Conservation (phyloP, 2,329 filamentous ascomycete species). For the Fusarium subglutinans region DNA sequence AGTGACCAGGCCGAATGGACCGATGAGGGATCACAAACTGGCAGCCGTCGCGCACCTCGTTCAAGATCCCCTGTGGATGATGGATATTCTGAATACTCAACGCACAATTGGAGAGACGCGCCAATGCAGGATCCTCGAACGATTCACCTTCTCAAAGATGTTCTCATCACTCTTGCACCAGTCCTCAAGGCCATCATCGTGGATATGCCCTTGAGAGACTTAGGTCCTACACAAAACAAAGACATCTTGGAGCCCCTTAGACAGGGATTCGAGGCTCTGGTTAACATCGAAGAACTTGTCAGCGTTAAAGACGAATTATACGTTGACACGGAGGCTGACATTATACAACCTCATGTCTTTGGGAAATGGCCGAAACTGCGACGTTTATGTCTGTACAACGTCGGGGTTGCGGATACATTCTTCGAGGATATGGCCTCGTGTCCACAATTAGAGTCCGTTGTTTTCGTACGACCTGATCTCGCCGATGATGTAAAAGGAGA, state of each 20-base stretch:
- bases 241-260: conserved; percentile 15
- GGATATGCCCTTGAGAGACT: conserved; percentile 33
- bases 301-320: conserved; percentile 36
- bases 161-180: conserved; percentile 21
- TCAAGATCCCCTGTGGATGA: neutral
- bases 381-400: conserved; percentile 30
- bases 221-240: neutral
- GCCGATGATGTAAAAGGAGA: neutral
- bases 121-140: conserved; percentile 6
- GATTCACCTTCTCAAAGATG: neutral
- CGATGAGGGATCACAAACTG: neutral
- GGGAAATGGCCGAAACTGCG: conserved; percentile 34
- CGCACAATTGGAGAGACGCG: neutral
- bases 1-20: neutral
- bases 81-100: neutral
- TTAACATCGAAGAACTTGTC: conserved; percentile 38
- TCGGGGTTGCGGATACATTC: accelerated
- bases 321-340: neutral
- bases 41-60: neutral
- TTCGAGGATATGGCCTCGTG: conserved; percentile 4
- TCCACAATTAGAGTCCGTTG: neutral
- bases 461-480: conserved; percentile 5
- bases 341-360: conserved; percentile 19
- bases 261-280: conserved; percentile 25
- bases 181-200: conserved; percentile 22